These are phyloP conservation scores for Umbelopsis isabellina DNA, from an alignment of 192 early-diverging fungal species.

Conservation along the genomic window DNA sequence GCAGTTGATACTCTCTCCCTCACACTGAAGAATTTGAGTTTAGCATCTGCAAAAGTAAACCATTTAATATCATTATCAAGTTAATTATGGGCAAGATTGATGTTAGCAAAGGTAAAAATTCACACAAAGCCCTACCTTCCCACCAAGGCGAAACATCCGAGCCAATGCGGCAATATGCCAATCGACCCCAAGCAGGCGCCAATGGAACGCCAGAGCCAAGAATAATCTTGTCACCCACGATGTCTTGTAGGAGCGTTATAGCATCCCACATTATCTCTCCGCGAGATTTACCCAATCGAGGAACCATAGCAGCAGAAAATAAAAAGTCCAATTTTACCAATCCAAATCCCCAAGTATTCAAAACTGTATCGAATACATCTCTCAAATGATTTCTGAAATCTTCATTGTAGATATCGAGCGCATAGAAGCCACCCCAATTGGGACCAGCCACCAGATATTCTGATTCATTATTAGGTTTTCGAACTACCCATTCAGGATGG, in stretches of 20 bases:
- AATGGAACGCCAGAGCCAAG: slow-evolving; percentile 50
- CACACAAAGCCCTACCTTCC: slow-evolving; percentile 27
- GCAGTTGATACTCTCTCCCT: slow-evolving; percentile 50
- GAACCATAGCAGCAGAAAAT: slow-evolving; percentile 49
- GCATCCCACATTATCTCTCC: slow-evolving; percentile 59
- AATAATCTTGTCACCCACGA: slow-evolving; percentile 40
- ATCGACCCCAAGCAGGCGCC: slow-evolving; percentile 43
- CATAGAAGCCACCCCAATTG: slow-evolving; percentile 46
- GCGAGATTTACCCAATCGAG: slow-evolving; percentile 46
- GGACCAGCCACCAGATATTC: slow-evolving; percentile 31
- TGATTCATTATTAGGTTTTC: slow-evolving; percentile 21
- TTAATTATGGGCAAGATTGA: no score
- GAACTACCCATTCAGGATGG: slow-evolving; percentile 48
- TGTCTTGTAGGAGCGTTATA: slow-evolving; percentile 41
- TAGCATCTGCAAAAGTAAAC: slow-evolving; percentile 22
- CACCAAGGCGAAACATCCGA: slow-evolving; percentile 52
- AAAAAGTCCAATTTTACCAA: slow-evolving; percentile 54
- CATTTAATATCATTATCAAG: no score
- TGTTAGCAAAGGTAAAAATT: no score
- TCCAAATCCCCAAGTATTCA: slow-evolving; percentile 48
- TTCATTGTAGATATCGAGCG: slow-evolving; percentile 50
- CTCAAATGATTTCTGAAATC: slow-evolving; percentile 43
- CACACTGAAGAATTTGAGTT: slow-evolving; percentile 48
- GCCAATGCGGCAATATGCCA: slow-evolving; percentile 53
- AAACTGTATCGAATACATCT: slow-evolving; percentile 43